These are phyloP conservation scores for Sphenostylis stenocarpa DNA, from an alignment of 306 rosid species.

Conservation along the genomic window DNA sequence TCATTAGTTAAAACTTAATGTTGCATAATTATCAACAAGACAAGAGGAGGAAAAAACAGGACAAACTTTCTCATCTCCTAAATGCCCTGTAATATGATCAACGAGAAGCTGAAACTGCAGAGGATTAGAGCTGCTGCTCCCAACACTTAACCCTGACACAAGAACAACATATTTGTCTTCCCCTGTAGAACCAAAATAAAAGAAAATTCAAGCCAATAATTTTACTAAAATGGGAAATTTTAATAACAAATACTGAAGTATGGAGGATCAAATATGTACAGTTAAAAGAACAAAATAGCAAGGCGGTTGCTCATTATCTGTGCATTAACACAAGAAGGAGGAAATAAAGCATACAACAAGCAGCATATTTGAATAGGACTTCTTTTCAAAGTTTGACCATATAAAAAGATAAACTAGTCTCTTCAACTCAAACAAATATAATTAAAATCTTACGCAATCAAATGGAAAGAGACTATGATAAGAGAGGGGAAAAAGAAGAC, in stretches of 20 bases:
- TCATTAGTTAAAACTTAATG: conserved; percentile 35
- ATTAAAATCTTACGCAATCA: background rate
- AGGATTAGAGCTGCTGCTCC: conserved; percentile 78
- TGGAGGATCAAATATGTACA: conserved; percentile 8
- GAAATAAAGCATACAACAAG: conserved; percentile 24
- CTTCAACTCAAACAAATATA: background rate
- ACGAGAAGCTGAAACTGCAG: conserved; percentile 91
- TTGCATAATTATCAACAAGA: conserved; percentile 21
- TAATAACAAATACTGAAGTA: conserved; percentile 20
- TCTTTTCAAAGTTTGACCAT: conserved; percentile 22
- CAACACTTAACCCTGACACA: conserved; percentile 80
- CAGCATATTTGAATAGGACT: conserved; percentile 25
- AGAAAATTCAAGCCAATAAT: conserved; percentile 5
- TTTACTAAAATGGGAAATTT: background rate
- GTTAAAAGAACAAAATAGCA: conserved; percentile 8
- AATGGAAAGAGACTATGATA: background rate
- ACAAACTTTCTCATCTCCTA: conserved; percentile 88
- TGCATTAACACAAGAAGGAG: background rate
- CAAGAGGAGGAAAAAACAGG: conserved; percentile 33
- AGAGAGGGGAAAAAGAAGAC: conserved; percentile 10
- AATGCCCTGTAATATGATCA: conserved; percentile 95
- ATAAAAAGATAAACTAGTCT: conserved; percentile 13
- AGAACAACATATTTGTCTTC: conserved; percentile 85
- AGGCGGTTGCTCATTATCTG: conserved; percentile 9
- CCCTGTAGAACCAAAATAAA: conserved; percentile 52